Conservation (phyloP, 805 yeast species). For the Lipomyces lipofer region DNA sequence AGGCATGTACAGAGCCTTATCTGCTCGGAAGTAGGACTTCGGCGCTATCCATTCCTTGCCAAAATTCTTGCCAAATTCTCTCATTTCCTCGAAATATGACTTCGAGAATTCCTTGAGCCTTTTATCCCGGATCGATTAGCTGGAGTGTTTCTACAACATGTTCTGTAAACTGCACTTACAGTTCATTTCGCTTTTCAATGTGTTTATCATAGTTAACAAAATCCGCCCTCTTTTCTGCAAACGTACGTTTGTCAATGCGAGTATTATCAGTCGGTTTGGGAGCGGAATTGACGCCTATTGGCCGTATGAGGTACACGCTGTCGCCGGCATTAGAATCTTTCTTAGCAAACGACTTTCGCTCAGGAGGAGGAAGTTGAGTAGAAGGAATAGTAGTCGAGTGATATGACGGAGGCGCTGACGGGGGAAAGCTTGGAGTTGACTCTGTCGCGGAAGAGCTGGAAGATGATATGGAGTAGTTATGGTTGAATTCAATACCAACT, state of each 20-base stretch:
- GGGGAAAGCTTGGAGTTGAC: too few species aligned
- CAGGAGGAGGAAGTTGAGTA: slow-evolving; percentile 9
- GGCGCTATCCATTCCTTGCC: slow-evolving; percentile 89
- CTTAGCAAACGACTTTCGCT: slow-evolving; percentile 7
- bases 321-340: slow-evolving; percentile 5
- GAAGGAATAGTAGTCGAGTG: not conserved
- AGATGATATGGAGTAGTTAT: too few species aligned
- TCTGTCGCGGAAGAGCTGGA: too few species aligned
- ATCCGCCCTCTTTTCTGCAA: slow-evolving; percentile 47
- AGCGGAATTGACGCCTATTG: slow-evolving; percentile 48
- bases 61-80: slow-evolving; percentile 63
- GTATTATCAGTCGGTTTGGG: slow-evolving; percentile 45
- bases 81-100: slow-evolving; percentile 65
- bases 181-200: slow-evolving; percentile 49
- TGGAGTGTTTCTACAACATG: not conserved
- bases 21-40: slow-evolving; percentile 68
- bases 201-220: slow-evolving; percentile 53
- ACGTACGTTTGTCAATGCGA: slow-evolving; percentile 45
- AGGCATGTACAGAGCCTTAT: slow-evolving; percentile 78
- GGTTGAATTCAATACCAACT: too few species aligned
- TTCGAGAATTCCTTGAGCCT: slow-evolving; percentile 53
- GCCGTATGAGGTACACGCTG: slow-evolving; percentile 40
- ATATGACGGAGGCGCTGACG: not conserved
- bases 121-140: not conserved
- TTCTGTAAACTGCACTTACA: slow-evolving; percentile 43